Conservation (phyloP, 257 asterid genomes). For the Thymus mandschuricus region DNA sequence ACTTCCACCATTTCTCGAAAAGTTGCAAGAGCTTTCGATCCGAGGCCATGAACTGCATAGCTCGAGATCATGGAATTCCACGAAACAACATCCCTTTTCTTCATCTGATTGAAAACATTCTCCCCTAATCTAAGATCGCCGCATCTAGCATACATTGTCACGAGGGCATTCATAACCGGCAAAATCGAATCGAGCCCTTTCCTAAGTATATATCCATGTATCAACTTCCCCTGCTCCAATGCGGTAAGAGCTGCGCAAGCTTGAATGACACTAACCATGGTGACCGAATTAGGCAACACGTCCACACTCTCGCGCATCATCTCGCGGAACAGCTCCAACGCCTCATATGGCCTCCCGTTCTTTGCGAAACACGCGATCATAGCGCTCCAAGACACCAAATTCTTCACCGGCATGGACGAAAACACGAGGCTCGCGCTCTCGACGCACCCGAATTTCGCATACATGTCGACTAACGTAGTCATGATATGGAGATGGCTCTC, state of each 20-base stretch:
- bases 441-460: slow-evolving; percentile 74
- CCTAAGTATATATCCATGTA: slow-evolving; percentile 77
- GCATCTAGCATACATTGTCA: slow-evolving; percentile 84
- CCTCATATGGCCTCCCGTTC: slow-evolving; percentile 70
- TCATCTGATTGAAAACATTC: slow-evolving; percentile 67
- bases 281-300: slow-evolving; percentile 80
- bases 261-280: slow-evolving; percentile 93
- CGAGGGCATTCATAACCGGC: slow-evolving; percentile 79
- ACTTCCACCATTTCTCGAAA: slow-evolving; percentile 63
- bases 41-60: slow-evolving; percentile 76
- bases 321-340: slow-evolving; percentile 65
- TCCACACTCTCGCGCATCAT: slow-evolving; percentile 58
- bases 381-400: slow-evolving; percentile 93
- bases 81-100: slow-evolving; percentile 64
- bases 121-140: slow-evolving; percentile 62
- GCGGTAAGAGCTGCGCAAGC: slow-evolving; percentile 86
- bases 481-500: slow-evolving; percentile 68
- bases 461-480: slow-evolving; percentile 89
- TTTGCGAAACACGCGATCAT: slow-evolving; percentile 81
- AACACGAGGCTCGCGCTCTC: slow-evolving; percentile 59
- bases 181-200: slow-evolving; percentile 77
- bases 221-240: slow-evolving; percentile 81
- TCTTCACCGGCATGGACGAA: slow-evolving; percentile 60
- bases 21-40: slow-evolving; percentile 57
- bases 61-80: slow-evolving; percentile 93